Conservation (phyloP, 2,329 filamentous ascomycete genomes). For the Apiospora kogelbergensis region DNA sequence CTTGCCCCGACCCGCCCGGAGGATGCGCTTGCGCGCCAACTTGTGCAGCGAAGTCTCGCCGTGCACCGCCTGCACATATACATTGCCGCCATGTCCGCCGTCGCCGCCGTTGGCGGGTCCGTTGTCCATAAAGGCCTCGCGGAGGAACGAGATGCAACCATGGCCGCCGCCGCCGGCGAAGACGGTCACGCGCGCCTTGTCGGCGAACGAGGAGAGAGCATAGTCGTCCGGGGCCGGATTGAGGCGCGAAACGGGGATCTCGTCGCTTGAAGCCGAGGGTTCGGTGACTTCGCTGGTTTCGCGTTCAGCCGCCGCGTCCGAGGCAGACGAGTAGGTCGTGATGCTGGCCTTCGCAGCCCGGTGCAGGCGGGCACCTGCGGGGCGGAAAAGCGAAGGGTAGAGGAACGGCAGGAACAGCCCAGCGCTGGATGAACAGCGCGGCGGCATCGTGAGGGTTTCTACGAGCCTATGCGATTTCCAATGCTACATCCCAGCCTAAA, state of each 20-base stretch:
- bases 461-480: neutral
- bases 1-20: constrained; percentile 74
- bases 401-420: constrained; percentile 47
- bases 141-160: constrained; percentile 90
- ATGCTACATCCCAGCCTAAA: neutral
- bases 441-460: constrained; percentile 36
- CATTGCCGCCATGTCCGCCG: constrained; percentile 84
- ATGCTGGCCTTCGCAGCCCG: constrained; percentile 24
- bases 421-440: constrained; percentile 38
- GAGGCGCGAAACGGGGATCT: constrained; percentile 57
- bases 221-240: constrained; percentile 86
- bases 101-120: constrained; percentile 95
- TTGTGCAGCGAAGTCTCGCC: constrained; percentile 94
- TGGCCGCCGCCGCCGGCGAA: constrained; percentile 81
- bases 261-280: constrained; percentile 32
- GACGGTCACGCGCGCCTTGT: constrained; percentile 77
- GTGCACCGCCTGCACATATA: constrained; percentile 91
- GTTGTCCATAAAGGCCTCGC: constrained; percentile 85
- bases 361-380: neutral
- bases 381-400: constrained; percentile 46
- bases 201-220: constrained; percentile 77
- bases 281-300: constrained; percentile 18
- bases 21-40: constrained; percentile 71
- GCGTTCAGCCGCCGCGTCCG: constrained; percentile 15
- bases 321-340: constrained; percentile 22